Base-by-base conservation (phyloP, 225 moss, liverwort and hornwort genomes). In the Asterella californica region DNA sequence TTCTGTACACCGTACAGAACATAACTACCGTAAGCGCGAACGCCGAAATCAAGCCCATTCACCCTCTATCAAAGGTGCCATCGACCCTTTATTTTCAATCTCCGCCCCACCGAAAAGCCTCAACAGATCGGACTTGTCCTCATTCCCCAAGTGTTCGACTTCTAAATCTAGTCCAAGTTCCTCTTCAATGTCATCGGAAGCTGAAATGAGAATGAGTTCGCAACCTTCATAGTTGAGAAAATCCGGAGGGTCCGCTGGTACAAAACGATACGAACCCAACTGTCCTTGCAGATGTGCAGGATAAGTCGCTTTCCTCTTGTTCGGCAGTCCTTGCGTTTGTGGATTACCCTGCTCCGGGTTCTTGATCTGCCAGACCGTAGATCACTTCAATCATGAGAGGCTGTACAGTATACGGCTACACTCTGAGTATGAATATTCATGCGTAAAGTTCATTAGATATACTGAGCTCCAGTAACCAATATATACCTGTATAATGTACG, bases 171-270 rank as follows among this genome's bases (percentile, higher is more conserved):
- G 80, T 27, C 86, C 92, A 1, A 91, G 83, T 59, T 91, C 92
- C 10, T 77, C 59, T 70, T 91, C 91, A 66, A 91, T 61, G 42
- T 89, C 85, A 25, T 91, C 88, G 19, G 77, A 87, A 0, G 86
- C 83, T 5, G 90, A 87, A 67, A 90, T 86, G 71, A 93, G 88
- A 54, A 93, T 59, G 59, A 91, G 83, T 50, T 91, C 88, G 70
- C 86, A 88, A 3, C 92, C 92, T 86, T 93, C 91, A 7, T 93
- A 91, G 38, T 93, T 93, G 5, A 93, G 90, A 75, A 93, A 85
- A 76, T 90, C 92, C 5, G 88, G 90, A 63, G 92, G 92, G 46
- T 93, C 90, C 4, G 86, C 83, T 18, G 92, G 83, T 30, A 88
- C 85, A 24, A 93, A 93, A 9, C 91, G 83, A 46, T 72, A 81